Evolutionary conservation across 768 basidiomycete genomes (phyloP), one percentile per base, ranked within the genome.

Genomic region (Panaeolus cyanescens): DNA sequence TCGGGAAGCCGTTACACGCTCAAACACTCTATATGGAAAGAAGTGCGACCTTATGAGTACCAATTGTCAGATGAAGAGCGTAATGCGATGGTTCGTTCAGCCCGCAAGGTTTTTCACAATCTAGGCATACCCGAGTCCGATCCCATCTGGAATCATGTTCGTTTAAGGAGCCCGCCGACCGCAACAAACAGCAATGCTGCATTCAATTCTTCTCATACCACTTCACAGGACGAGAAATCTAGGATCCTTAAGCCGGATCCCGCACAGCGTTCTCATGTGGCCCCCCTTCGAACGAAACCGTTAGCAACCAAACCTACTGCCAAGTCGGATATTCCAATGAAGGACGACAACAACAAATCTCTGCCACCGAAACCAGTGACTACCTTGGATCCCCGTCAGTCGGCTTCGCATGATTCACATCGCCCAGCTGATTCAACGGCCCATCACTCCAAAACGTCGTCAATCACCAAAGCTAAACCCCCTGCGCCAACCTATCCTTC

Each of bases 41-140:
- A 92, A 67, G 86, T 91, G 25, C 85, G 88, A 5, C 91, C 91
- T 0, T 86, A 80, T 60, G 87, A 86, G 62, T 89, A 83, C 80
- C 75, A 79, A 0, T 75, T 89, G 28, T 75, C 76, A 2, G 81
- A 83, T 30, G 54, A 74, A 2, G 83, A 86, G 45, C 80, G 83
- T 4, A 75, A 73, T 7, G 66, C 62, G n/a, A 75, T 91, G 70
- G 79, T 84, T 7, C 80, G 83, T 37, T 75, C 78, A 30, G 88
- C 85, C 1, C 80, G 86, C 50, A 63, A 74, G 15, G 80, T 74
- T 0, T 79, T 89, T 66, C 75, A 72, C 32, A 70, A 69, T 30
- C 74, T 90, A 56, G 80, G 80, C 25, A 84, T 91, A 62, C 83
- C 84, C 22, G 80, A 86, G 59, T 79, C 75, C 15, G 86, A 92